These are phyloP conservation scores for Boletellus emodensis DNA, from an alignment of 768 basidiomycete species.

Conservation along the genomic window DNA sequence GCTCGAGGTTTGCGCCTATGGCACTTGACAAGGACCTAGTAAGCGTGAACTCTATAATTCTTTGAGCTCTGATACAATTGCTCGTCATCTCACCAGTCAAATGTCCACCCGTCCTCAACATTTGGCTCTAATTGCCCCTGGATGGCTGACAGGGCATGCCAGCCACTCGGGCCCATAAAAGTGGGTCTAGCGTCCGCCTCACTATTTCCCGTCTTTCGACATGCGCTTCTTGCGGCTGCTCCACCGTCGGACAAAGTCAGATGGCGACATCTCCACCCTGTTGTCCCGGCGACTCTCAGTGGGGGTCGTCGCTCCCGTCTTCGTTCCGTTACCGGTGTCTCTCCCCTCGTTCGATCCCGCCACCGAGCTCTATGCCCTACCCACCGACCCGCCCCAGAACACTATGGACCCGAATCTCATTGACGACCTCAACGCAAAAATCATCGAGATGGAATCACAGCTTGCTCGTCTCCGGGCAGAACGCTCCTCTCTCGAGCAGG, in stretches of 20 bases:
- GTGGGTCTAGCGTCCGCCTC: background rate
- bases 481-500: slow-evolving; percentile 21
- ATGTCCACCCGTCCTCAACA: background rate
- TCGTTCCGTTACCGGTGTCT: slow-evolving; percentile 18
- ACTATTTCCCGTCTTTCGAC: background rate
- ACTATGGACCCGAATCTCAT: background rate
- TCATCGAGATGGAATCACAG: slow-evolving; percentile 13
- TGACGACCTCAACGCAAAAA: slow-evolving; percentile 4
- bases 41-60: no score
- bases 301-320: slow-evolving; percentile 17
- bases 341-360: slow-evolving; percentile 25
- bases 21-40: background rate
- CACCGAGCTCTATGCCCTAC: slow-evolving; percentile 17
- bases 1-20: background rate
- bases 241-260: slow-evolving; percentile 47
- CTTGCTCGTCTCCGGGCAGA: slow-evolving; percentile 12
- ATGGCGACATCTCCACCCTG: slow-evolving; percentile 34
- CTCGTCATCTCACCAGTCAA: background rate
- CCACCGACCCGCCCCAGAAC: background rate
- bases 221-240: slow-evolving; percentile 50
- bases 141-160: slow-evolving; percentile 17
- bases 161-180: slow-evolving; percentile 21
- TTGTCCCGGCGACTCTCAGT: background rate
- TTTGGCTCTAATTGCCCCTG: background rate
- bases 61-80: no score